Evolutionary conservation across 495 filamentous ascomycete species (phyloP), one percentile per base, ranked within the genome.

Genomic region (Penicillium macrosclerotiorum): DNA sequence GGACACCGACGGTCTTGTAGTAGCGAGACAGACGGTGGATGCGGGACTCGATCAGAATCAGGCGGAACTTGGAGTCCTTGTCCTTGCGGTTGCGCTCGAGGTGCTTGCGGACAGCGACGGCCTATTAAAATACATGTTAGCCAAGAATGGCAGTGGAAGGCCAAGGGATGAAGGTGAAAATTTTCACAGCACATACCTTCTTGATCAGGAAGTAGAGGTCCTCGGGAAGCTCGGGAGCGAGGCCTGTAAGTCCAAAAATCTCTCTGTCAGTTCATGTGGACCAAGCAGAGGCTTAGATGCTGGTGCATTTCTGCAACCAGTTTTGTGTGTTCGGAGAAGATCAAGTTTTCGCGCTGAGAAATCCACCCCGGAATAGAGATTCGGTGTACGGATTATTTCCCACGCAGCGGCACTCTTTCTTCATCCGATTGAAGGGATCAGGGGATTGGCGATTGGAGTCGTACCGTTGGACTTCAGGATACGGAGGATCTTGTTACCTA

Each of bases 71-170:
- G 81, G 83, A 85, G 81, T 97, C 93, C 78, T 89, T 94, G 84
- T 97, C 93, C 82, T 99, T 99, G 73, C 93, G 90, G 83, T 99
- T 99, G 75, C 89, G 86, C 82, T 97, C 91, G 57, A 99, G 89
- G 78, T 97, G 94, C 89, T 99, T 99, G 76, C 94, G 93, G 78
- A 99, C 93, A 66, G 92, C 85, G 66, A 96, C 92, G 61, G 92
- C 92, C 89, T 90, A 26, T 25, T 24, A 24, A 9, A 16, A 24
- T 26, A 25, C 3, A 32, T 2, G 38, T 52, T 59, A 50, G 47
- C 20, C 3, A 22, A 16, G 14, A 31, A 18, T 24, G 16, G 12
- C 25, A 27, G 11, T 19, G 26, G 16, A 18, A 3, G 6, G 6
- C n/a, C 38, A 17, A 32, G 12, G n/a, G 6, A 37, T 8, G 17